These are phyloP conservation scores for Metschnikowia kunwiensis DNA, from an alignment of 805 yeast genomes.

Conservation along the genomic window DNA sequence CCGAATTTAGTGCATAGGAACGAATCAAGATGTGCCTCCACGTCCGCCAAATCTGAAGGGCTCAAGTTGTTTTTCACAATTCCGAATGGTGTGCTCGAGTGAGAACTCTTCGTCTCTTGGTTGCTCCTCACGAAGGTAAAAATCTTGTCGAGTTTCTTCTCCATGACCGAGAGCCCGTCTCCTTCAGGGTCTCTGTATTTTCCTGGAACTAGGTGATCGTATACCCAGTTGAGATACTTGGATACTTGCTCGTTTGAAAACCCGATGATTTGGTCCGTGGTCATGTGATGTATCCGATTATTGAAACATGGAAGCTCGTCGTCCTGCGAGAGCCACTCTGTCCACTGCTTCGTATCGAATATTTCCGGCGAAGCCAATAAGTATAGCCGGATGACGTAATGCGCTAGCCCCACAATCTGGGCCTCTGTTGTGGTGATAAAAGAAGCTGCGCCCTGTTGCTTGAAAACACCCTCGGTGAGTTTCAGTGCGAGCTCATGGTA, in stretches of 20 bases:
- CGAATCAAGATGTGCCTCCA: constrained; percentile 4
- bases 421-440: constrained; percentile 37
- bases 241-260: constrained; percentile 50
- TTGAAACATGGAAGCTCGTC: constrained; percentile 11
- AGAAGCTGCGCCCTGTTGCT: constrained; percentile 4
- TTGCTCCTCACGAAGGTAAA: constrained; percentile 19
- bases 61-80: constrained; percentile 9
- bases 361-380: constrained; percentile 15
- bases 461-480: constrained; percentile 10
- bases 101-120: background rate
- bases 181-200: constrained; percentile 17
- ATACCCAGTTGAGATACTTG: constrained; percentile 51
- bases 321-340: constrained; percentile 18
- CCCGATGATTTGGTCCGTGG: constrained; percentile 31
- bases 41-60: background rate
- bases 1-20: constrained; percentile 9
- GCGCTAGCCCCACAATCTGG: constrained; percentile 29
- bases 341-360: constrained; percentile 20
- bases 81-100: background rate
- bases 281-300: constrained; percentile 13
- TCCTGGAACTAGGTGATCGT: constrained; percentile 29
- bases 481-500: constrained; percentile 22
- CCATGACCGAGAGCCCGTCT: constrained; percentile 24
- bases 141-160: constrained; percentile 31
- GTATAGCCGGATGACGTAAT: constrained; percentile 31